Evolutionary conservation across 306 rosid genomes (phyloP).

Genomic region (Pyrus betulifolia): DNA sequence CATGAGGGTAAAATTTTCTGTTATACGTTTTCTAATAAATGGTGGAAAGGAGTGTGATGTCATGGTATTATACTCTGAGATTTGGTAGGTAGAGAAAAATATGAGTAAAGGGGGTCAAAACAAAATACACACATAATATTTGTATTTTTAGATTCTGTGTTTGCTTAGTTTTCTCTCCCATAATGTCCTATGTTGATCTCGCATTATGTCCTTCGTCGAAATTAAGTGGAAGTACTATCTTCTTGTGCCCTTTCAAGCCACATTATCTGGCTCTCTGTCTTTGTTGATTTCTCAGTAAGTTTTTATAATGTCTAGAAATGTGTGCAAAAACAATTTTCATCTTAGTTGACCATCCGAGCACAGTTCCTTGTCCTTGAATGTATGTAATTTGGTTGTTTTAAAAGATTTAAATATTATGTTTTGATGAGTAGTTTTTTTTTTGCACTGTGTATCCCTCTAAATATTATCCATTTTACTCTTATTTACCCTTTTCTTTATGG

Average conservation of each 20-base stretch:
- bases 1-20: too few relatives aligned
- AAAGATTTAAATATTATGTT: neutral
- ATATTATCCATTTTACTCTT: too few relatives aligned
- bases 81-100: too few relatives aligned
- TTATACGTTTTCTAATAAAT: too few relatives aligned
- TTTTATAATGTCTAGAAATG: neutral
- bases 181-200: neutral
- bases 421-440: neutral
- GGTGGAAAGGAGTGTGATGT: too few relatives aligned
- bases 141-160: neutral
- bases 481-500: too few relatives aligned
- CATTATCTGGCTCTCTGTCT: neutral
- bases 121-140: too few relatives aligned
- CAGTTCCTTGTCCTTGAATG: neutral
- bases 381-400: neutral
- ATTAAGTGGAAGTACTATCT: neutral
- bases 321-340: neutral
- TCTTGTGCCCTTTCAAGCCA: neutral
- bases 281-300: neutral
- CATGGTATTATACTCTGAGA: too few relatives aligned
- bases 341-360: neutral
- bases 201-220: too few relatives aligned
- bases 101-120: too few relatives aligned
- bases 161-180: neutral
- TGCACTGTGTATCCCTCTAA: neutral